These are phyloP conservation scores for Raffaelea deltoideospora DNA, from an alignment of 2,329 filamentous ascomycete genomes.

Conservation along the genomic window DNA sequence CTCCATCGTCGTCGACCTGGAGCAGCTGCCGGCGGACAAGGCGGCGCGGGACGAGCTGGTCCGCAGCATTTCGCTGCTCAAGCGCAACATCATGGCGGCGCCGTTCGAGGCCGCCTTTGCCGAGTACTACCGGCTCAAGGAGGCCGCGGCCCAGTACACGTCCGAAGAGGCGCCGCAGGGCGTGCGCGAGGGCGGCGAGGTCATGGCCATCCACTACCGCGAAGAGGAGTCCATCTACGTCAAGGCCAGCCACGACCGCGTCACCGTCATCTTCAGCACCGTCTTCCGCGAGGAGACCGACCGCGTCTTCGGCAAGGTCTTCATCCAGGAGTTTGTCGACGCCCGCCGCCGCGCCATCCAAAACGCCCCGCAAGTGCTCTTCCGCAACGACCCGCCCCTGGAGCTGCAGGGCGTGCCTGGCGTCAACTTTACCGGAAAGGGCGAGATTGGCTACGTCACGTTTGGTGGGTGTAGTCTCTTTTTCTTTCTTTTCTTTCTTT, in stretches of 20 bases:
- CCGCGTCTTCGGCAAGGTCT: conserved; percentile 92
- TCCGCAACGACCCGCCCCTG: conserved; percentile 84
- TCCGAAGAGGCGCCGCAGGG: conserved; percentile 89
- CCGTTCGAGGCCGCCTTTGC: conserved; percentile 96
- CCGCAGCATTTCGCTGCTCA: conserved; percentile 74
- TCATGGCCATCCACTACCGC: conserved; percentile 95
- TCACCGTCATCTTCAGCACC: conserved; percentile 98
- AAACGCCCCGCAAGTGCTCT: conserved; percentile 94
- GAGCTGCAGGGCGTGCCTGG: conserved; percentile 80
- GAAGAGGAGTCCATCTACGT: conserved; percentile 98
- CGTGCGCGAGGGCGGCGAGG: conserved; percentile 72
- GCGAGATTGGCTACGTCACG: conserved; percentile 92
- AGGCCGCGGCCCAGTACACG: conserved; percentile 83
- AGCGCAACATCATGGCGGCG: conserved; percentile 97
- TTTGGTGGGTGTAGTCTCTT: conserved; percentile 83
- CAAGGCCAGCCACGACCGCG: conserved; percentile 89
- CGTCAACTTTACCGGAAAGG: conserved; percentile 58
- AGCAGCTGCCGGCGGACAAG: conserved; percentile 62
- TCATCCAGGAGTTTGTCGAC: conserved; percentile 97
- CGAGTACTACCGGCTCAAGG: conserved; percentile 72
- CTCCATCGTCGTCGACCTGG: conserved; percentile 78
- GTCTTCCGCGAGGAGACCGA: conserved; percentile 97
- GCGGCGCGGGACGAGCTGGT: conserved; percentile 80
- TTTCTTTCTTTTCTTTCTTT: not conserved
- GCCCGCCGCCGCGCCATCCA: conserved; percentile 88